Conservation (phyloP, 768 basidiomycete genomes). For the Boletus fagicola region DNA sequence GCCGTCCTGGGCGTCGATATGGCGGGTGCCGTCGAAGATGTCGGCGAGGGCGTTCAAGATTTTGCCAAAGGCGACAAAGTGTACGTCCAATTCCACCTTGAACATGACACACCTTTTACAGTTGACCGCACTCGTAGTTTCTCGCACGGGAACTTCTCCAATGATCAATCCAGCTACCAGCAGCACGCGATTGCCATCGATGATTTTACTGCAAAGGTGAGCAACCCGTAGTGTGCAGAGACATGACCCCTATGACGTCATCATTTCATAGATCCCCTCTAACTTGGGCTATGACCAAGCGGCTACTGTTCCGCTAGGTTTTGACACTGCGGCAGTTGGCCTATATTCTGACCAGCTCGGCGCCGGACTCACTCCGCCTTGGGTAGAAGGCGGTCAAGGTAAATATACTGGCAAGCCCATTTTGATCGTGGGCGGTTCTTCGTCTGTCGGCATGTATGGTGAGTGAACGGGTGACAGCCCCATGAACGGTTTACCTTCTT, state of each 20-base stretch:
- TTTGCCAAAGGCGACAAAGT: slow-evolving; percentile 43
- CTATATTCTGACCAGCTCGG: slow-evolving; percentile 42
- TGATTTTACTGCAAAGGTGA: slow-evolving; percentile 38
- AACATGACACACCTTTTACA: not conserved
- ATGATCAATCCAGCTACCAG: slow-evolving; percentile 38
- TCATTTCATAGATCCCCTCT: slow-evolving; percentile 39
- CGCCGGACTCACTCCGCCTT: slow-evolving; percentile 38
- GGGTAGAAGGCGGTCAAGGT: slow-evolving; percentile 31
- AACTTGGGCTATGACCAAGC: slow-evolving; percentile 44
- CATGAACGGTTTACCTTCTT: slow-evolving; percentile 3
- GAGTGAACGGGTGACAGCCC: slow-evolving; percentile 3
- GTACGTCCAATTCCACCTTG: slow-evolving; percentile 22
- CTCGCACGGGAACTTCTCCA: slow-evolving; percentile 31
- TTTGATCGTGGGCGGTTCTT: slow-evolving; percentile 48
- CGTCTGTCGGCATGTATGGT: slow-evolving; percentile 50
- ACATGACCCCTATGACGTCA: slow-evolving; percentile 4
- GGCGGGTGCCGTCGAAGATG: slow-evolving; percentile 38
- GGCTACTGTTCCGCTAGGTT: slow-evolving; percentile 45
- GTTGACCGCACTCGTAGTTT: slow-evolving; percentile 2
- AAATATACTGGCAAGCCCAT: slow-evolving; percentile 43
- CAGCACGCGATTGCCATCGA: slow-evolving; percentile 37
- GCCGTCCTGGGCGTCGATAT: slow-evolving; percentile 36
- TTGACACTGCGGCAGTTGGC: slow-evolving; percentile 48
- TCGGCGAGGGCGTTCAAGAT: slow-evolving; percentile 37
- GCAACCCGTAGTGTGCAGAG: not conserved